Base-by-base conservation (phyloP, 805 yeast species). In the Candida caryicola region DNA sequence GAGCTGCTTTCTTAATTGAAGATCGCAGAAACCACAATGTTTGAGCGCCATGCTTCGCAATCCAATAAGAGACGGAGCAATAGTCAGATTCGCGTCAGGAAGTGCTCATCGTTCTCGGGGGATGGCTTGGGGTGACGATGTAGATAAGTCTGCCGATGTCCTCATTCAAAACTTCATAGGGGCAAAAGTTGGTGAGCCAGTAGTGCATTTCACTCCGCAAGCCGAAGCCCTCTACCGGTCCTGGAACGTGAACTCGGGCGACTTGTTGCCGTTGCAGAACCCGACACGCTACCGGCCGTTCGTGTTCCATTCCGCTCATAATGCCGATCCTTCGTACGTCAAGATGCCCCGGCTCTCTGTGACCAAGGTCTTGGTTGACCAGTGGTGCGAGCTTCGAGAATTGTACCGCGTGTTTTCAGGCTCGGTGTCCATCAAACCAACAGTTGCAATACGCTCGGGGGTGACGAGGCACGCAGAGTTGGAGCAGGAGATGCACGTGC, bases 311-410 rank as follows among this genome's bases (percentile, higher is more conserved):
- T 55, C 64, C 1, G 45, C 44, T 1, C 17, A 41, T 17, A 64
- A 64, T 43, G 35, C 44, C 2, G 55, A 59, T 23, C 12, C 17
- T 1, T 58, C 66, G 10, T 56, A 55, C 30, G 26, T 54, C 0
- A 18, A 26, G 1, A 33, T 36, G 12, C 69, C 69, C 15, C 51
- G 84, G 29, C 53, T 80, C 12, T 73, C 80, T 1, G 88, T 83
- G 3, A 81, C 90, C 0, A 73, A 69, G 38, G 54, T 85, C 6
- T 57, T 81, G 8, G 75, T 82, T 0, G 66, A 73, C 23, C 58
- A 70, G 12, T 84, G 88, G 85, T 85, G 93, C 63, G 91, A 85
- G 55, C 59, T 84, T 32, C 61, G 78, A 29, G 68, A 63, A 14
- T 68, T 73, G 41, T 84, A 77, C 52, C 67, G 70, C 17, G 52